Conservation (phyloP, 2,329 filamentous ascomycete species). For the Epichloe gansuensis region DNA sequence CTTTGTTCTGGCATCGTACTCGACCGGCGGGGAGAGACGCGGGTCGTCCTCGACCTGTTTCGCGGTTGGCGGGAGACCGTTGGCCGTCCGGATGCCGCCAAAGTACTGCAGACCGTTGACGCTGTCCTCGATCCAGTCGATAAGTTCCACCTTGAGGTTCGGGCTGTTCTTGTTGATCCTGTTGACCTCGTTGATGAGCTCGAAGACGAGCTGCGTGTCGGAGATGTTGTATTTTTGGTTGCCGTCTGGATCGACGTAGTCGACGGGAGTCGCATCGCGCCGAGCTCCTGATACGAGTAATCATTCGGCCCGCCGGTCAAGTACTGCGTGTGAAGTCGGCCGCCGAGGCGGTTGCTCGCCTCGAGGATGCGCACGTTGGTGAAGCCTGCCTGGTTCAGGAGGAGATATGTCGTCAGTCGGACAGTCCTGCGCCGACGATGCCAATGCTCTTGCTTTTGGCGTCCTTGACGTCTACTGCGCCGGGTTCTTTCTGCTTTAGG, state of each 20-base stretch:
- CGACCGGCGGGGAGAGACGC: slow-evolving; percentile 19
- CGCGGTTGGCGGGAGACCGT: slow-evolving; percentile 40
- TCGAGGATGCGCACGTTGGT: slow-evolving; percentile 51
- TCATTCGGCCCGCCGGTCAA: slow-evolving; percentile 45
- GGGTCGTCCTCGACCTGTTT: slow-evolving; percentile 35
- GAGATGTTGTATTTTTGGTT: slow-evolving; percentile 44
- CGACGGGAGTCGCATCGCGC: slow-evolving; percentile 54
- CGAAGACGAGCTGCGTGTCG: slow-evolving; percentile 54
- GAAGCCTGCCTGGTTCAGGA: slow-evolving; percentile 37
- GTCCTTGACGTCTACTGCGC: slow-evolving; percentile 15
- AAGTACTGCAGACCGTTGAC: slow-evolving; percentile 41
- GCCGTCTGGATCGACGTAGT: slow-evolving; percentile 34
- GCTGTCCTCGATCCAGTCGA: slow-evolving; percentile 47
- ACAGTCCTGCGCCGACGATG: slow-evolving; percentile 55
- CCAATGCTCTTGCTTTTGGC: slow-evolving; percentile 38
- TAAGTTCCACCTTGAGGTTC: slow-evolving; percentile 44
- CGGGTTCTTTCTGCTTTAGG: slow-evolving; percentile 41
- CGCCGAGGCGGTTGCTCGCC: slow-evolving; percentile 46
- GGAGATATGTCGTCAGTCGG: slow-evolving; percentile 46
- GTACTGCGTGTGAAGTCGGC: slow-evolving; percentile 52
- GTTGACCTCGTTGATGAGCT: slow-evolving; percentile 49
- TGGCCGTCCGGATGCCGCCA: slow-evolving; percentile 32
- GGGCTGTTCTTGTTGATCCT: slow-evolving; percentile 39
- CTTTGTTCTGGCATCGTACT: slow-evolving; percentile 19
- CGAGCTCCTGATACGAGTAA: slow-evolving; percentile 57